Conservation (phyloP, 805 yeast species). For the Yarrowia sp. region DNA sequence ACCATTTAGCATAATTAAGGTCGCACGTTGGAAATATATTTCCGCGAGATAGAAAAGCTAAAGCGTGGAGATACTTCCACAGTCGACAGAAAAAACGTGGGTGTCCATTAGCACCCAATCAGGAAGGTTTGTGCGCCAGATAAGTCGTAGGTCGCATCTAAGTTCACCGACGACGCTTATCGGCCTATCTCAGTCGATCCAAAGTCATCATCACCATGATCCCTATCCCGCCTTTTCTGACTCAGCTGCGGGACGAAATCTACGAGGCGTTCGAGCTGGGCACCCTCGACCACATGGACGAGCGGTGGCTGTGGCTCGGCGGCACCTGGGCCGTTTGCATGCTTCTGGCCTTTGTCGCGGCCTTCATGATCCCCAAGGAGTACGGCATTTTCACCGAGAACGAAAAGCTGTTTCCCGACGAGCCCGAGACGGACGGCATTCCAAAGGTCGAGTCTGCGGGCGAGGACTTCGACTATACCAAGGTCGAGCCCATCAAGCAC, state of each 20-base stretch:
- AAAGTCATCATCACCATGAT: neutral
- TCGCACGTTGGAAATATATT: no score
- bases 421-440: neutral
- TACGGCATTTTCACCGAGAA: neutral
- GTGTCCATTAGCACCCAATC: neutral
- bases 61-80: no score
- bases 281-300: neutral
- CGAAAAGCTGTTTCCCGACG: neutral
- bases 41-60: no score
- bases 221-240: neutral
- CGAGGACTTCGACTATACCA: slow-evolving; percentile 9
- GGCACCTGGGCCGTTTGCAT: slow-evolving; percentile 17
- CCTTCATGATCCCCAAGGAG: neutral
- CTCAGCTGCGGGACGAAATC: neutral
- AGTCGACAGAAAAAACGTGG: no score
- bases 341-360: neutral
- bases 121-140: slow-evolving; percentile 7
- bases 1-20: no score
- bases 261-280: neutral
- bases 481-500: slow-evolving; percentile 29
- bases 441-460: neutral
- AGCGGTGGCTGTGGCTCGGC: slow-evolving; percentile 16
- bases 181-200: slow-evolving; percentile 10
- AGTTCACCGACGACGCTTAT: neutral
- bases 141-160: neutral